A percentile compares a stretch with the other conserved stretches of the same genome.
phyloP scores from a whole-genome alignment of 805 yeast species.

The Lipomyces sp. region DNA sequence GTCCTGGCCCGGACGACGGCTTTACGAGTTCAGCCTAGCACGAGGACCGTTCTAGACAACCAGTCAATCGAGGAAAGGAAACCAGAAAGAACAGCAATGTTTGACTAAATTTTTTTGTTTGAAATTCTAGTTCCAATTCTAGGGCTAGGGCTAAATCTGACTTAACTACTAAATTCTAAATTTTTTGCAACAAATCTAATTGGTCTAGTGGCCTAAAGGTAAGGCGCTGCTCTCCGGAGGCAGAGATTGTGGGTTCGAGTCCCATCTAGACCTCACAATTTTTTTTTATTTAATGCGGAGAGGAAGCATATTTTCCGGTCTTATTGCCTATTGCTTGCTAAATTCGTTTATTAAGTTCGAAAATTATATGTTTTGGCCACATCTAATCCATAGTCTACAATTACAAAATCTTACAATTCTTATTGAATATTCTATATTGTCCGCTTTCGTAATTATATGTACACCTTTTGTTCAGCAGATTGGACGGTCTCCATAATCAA shows the following conservation, averaged over 20 bases:
- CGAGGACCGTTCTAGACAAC: too few species aligned
- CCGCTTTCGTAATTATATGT: neutral
- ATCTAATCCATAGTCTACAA: neutral
- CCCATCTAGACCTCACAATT: slow-evolving; percentile 64
- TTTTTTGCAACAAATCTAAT: neutral
- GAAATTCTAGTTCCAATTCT: too few species aligned
- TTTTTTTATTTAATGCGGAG: slow-evolving; percentile 4
- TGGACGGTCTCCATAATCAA: neutral
- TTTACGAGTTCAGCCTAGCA: too few species aligned
- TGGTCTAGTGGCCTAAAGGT: slow-evolving; percentile 72
- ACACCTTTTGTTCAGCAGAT: neutral
- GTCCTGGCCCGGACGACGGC: too few species aligned
- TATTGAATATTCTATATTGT: neutral
- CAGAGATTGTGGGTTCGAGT: slow-evolving; percentile 78
- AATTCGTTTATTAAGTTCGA: neutral
- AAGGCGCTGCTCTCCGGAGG: slow-evolving; percentile 75
- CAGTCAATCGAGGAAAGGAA: too few species aligned
- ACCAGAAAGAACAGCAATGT: too few species aligned
- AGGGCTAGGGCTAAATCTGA: neutral
- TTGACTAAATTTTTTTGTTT: too few species aligned
- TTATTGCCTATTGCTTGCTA: neutral
- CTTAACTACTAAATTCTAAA: neutral
- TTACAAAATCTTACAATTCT: neutral
- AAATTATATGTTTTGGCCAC: neutral
- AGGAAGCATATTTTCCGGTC: neutral